These are phyloP conservation scores for Aspergillus phoenicis DNA, from an alignment of 2,329 filamentous ascomycete species.

Conservation along the genomic window DNA sequence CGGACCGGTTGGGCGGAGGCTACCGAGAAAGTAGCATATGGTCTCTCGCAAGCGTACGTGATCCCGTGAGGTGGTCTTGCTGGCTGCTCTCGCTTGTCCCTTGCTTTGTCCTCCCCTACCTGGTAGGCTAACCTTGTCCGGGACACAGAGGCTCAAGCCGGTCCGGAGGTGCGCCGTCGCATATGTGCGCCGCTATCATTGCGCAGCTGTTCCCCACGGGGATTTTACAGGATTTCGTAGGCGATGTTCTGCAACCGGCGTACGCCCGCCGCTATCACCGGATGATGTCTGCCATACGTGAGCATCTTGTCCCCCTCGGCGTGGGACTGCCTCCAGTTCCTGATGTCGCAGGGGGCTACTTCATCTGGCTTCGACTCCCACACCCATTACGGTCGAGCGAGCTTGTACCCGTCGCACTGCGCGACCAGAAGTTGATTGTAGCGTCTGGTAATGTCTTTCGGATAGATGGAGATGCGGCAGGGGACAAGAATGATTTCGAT, in stretches of 20 bases:
- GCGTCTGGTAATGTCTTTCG: constrained; percentile 72
- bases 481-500: constrained; percentile 58
- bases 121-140: constrained; percentile 18
- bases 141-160: constrained; percentile 55
- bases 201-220: constrained; percentile 57
- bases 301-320: constrained; percentile 65
- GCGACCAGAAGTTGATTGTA: constrained; percentile 67
- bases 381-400: constrained; percentile 54
- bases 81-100: constrained; percentile 15
- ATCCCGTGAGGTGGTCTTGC: constrained; percentile 2
- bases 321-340: constrained; percentile 42
- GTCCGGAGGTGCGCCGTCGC: constrained; percentile 63
- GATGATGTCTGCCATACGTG: constrained; percentile 62
- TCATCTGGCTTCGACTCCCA: constrained; percentile 76
- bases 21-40: constrained; percentile 62
- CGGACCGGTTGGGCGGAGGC: constrained; percentile 88
- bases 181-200: constrained; percentile 61
- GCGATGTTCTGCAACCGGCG: constrained; percentile 55
- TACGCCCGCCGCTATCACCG: constrained; percentile 57
- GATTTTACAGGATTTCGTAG: constrained; percentile 57
- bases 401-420: constrained; percentile 60
- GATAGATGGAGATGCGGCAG: constrained; percentile 58
- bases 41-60: constrained; percentile 61
- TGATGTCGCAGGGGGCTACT: constrained; percentile 74
- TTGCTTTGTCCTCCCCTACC: background rate